Evolutionary conservation across 192 early-diverging fungal genomes (phyloP).

Genomic region (Coemansia sp.): DNA sequence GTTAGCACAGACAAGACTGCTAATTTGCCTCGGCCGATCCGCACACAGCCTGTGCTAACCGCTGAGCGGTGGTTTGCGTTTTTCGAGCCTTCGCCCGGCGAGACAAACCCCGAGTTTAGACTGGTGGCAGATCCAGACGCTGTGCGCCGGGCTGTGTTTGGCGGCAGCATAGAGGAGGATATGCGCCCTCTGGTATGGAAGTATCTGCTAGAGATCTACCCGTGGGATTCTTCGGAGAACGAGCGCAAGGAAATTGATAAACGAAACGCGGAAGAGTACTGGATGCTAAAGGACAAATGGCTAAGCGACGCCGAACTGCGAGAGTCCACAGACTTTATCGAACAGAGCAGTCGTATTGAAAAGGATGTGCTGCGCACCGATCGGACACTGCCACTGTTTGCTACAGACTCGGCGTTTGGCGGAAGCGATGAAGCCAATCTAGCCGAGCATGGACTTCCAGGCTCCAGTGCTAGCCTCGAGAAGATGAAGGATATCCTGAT

Average conservation of each 20-base stretch:
- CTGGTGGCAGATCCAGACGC: constrained; percentile 54
- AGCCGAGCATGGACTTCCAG: constrained; percentile 45
- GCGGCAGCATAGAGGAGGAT: constrained; percentile 77
- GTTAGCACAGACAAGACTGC: constrained; percentile 36
- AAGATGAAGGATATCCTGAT: constrained; percentile 88
- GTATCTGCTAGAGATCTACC: constrained; percentile 80
- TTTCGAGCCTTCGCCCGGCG: constrained; percentile 55
- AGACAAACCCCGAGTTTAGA: constrained; percentile 29
- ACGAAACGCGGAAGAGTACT: constrained; percentile 61
- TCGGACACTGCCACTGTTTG: constrained; percentile 79
- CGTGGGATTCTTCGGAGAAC: constrained; percentile 75
- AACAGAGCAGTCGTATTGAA: constrained; percentile 78
- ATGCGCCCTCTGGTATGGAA: constrained; percentile 86
- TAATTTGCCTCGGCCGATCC: constrained; percentile 41
- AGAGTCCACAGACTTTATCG: constrained; percentile 60
- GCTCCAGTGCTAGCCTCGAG: constrained; percentile 76
- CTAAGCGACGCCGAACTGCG: constrained; percentile 58
- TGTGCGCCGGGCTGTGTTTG: constrained; percentile 63
- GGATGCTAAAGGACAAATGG: constrained; percentile 66
- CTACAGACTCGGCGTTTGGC: constrained; percentile 61
- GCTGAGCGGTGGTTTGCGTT: constrained; percentile 70
- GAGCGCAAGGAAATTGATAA: constrained; percentile 66
- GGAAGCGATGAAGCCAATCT: constrained; percentile 38
- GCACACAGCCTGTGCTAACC: constrained; percentile 54
- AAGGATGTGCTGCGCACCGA: constrained; percentile 98